Conservation (phyloP, 257 asterid species). For the Petunia secreta region DNA sequence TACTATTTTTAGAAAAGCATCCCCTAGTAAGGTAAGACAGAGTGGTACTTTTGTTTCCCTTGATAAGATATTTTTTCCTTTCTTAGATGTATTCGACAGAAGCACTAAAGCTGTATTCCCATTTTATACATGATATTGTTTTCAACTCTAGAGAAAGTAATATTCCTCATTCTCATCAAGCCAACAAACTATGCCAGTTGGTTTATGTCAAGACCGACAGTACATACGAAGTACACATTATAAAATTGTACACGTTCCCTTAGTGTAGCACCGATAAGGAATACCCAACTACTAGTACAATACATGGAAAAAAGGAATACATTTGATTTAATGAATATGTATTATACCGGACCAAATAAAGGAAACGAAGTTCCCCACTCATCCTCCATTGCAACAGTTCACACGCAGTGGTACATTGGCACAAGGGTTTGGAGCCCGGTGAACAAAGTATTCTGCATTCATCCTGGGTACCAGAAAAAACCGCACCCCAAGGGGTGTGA, state of each 20-base stretch:
- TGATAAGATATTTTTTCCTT: slow-evolving; percentile 38
- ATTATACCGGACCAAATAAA: no score
- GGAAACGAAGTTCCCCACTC: no score
- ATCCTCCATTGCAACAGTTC: no score
- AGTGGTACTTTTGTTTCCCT: slow-evolving; percentile 20
- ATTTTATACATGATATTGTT: slow-evolving; percentile 65
- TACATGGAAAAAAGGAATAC: background rate
- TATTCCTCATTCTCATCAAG: slow-evolving; percentile 59
- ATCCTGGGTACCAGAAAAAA: no score
- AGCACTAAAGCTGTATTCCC: slow-evolving; percentile 71
- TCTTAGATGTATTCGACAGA: slow-evolving; percentile 46
- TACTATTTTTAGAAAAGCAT: slow-evolving; percentile 40
- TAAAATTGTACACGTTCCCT: no score
- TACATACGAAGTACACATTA: background rate
- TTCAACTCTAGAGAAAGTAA: slow-evolving; percentile 34
- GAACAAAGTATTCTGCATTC: no score
- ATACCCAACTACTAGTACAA: background rate
- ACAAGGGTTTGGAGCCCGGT: no score
- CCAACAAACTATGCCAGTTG: slow-evolving; percentile 46
- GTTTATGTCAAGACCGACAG: background rate
- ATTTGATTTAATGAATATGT: no score
- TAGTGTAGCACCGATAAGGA: background rate
- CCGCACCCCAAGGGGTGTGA: no score
- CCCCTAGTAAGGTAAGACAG: slow-evolving; percentile 29
- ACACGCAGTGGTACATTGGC: no score